Percentiles rank a stretch among this genome's conserved stretches.
Conservation (phyloP, 2,329 filamentous ascomycete genomes). For the Venturia pyrina region DNA sequence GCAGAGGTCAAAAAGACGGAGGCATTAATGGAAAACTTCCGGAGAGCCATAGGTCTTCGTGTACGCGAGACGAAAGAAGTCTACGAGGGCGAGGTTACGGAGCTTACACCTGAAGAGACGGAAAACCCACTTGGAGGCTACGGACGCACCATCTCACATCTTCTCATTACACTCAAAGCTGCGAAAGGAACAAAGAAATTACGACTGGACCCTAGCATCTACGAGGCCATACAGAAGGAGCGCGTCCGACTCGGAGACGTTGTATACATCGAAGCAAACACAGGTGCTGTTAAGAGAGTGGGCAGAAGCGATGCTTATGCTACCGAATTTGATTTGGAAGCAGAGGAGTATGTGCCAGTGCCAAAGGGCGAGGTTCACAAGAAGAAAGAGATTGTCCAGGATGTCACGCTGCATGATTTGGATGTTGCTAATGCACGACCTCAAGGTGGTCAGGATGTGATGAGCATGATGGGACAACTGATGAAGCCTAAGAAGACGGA, state of each 20-base stretch:
- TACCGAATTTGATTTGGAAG: constrained; percentile 96
- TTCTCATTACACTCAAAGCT: constrained; percentile 90
- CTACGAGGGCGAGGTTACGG: constrained; percentile 96
- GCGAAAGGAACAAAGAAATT: constrained; percentile 97
- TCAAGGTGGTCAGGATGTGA: constrained; percentile 96
- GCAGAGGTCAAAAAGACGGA: constrained; percentile 99
- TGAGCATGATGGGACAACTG: constrained; percentile 99
- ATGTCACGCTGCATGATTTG: constrained; percentile 92
- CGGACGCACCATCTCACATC: constrained; percentile 91
- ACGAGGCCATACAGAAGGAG: constrained; percentile 98
- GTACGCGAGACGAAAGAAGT: constrained; percentile 99
- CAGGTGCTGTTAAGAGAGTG: constrained; percentile 93
- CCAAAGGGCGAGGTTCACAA: constrained; percentile 99
- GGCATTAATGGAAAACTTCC: constrained; percentile 98
- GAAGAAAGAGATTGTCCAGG: constrained; percentile 99
- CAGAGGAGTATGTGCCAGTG: constrained; percentile 97
- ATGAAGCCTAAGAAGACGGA: constrained; percentile 99
- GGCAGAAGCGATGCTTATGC: constrained; percentile 94
- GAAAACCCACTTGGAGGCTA: constrained; percentile 96
- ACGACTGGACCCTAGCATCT: constrained; percentile 92
- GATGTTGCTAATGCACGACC: constrained; percentile 93
- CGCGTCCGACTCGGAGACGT: constrained; percentile 92
- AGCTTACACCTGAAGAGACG: constrained; percentile 93
- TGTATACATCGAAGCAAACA: constrained; percentile 98
- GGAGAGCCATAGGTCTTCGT: constrained; percentile 82